These are phyloP conservation scores for Botryotinia convoluta DNA, from an alignment of 2,329 filamentous ascomycete species.

Conservation along the genomic window DNA sequence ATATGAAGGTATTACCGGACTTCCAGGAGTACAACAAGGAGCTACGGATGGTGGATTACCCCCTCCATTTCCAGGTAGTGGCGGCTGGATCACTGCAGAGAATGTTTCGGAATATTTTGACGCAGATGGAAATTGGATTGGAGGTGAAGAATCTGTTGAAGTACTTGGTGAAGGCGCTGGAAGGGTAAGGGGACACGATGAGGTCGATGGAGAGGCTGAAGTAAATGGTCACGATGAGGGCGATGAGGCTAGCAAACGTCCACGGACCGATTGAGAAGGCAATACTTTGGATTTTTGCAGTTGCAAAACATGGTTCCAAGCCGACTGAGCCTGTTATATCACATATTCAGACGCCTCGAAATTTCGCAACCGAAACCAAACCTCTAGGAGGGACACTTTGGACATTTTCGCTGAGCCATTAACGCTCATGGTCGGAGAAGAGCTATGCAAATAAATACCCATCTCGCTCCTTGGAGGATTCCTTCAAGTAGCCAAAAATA, in stretches of 20 bases:
- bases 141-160: slow-evolving; percentile 37
- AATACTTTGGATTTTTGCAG: not conserved
- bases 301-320: not conserved
- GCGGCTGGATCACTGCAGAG: slow-evolving; percentile 86
- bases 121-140: slow-evolving; percentile 75
- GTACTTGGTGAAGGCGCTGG: slow-evolving; percentile 64
- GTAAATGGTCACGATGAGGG: slow-evolving; percentile 44
- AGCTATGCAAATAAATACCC: not conserved
- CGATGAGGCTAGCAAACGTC: slow-evolving; percentile 27
- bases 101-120: slow-evolving; percentile 86
- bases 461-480: not conserved
- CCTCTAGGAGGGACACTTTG: not conserved
- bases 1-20: slow-evolving; percentile 54
- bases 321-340: not conserved
- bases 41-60: slow-evolving; percentile 52
- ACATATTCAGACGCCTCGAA: no score
- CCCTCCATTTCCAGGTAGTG: slow-evolving; percentile 69
- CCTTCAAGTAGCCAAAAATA: not conserved
- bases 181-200: slow-evolving; percentile 53
- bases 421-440: not conserved
- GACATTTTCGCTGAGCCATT: not conserved
- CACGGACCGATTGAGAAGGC: slow-evolving; percentile 7
- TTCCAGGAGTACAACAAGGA: slow-evolving; percentile 54
- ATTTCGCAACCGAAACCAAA: not conserved
- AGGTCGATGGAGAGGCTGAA: slow-evolving; percentile 46